Evolutionary conservation across 176 grass and related monocot genomes (phyloP).

Genomic region (Aegilops longissima): DNA sequence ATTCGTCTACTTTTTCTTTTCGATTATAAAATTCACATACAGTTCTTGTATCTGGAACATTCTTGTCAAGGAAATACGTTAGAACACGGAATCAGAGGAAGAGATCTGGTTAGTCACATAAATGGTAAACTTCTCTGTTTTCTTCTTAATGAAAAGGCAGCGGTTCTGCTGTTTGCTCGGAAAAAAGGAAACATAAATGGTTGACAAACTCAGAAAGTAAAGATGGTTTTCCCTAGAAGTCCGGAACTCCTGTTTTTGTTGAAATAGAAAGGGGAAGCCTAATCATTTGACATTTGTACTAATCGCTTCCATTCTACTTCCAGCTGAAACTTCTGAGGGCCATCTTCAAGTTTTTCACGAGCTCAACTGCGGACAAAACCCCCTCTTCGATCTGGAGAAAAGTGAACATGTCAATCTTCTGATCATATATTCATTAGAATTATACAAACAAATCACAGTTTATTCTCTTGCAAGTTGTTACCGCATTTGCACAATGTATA

Average conservation of each 20-base stretch:
- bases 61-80: too few relatives aligned
- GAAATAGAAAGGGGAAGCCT: too few relatives aligned
- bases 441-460: background rate
- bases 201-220: background rate
- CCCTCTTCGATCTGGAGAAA: constrained; percentile 63
- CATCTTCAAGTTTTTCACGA: constrained; percentile 52
- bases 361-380: constrained; percentile 46
- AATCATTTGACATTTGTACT: too few relatives aligned
- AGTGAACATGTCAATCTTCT: background rate
- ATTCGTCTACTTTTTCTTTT: too few relatives aligned
- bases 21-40: too few relatives aligned
- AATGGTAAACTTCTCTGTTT: too few relatives aligned
- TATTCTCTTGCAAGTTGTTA: background rate
- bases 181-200: background rate
- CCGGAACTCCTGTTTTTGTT: too few relatives aligned
- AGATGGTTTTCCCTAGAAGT: background rate
- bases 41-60: too few relatives aligned
- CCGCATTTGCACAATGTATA: background rate
- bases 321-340: constrained; percentile 44
- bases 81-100: background rate
- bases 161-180: too few relatives aligned
- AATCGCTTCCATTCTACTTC: background rate
- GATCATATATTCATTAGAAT: background rate
- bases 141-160: too few relatives aligned
- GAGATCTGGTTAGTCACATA: background rate